A percentile compares a stretch with the other conserved stretches of the same genome.
Evolutionary conservation across 2,329 filamentous ascomycete species (phyloP).

Genomic region (Colletotrichum tropicicola): DNA sequence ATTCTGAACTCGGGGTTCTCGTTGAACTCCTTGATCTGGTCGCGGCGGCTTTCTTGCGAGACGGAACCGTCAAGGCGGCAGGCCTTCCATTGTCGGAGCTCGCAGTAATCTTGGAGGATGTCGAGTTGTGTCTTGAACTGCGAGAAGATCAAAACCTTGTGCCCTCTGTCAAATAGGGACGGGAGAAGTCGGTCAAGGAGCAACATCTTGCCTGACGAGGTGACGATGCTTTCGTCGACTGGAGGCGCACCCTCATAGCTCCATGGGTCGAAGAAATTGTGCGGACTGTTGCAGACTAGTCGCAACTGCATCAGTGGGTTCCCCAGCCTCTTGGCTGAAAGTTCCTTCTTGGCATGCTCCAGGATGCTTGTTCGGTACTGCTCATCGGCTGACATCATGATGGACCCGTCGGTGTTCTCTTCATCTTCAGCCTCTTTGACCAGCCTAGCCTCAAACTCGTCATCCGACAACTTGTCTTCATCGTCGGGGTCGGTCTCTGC

Average conservation of each 20-base stretch:
- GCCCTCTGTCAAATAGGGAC: constrained; percentile 74
- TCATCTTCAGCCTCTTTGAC: constrained; percentile 66
- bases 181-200: constrained; percentile 88
- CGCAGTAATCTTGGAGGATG: constrained; percentile 87
- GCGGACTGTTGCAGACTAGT: constrained; percentile 90
- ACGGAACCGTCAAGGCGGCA: constrained; percentile 94
- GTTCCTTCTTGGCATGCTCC: constrained; percentile 85
- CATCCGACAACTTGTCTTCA: constrained; percentile 73
- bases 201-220: constrained; percentile 93
- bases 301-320: constrained; percentile 94
- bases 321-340: constrained; percentile 89
- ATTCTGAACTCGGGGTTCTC: constrained; percentile 71
- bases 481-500: constrained; percentile 67
- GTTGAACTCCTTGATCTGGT: constrained; percentile 80
- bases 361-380: constrained; percentile 72
- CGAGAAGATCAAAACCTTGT: constrained; percentile 95
- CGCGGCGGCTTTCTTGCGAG: constrained; percentile 74
- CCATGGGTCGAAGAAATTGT: constrained; percentile 98
- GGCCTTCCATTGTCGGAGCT: constrained; percentile 80
- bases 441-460: constrained; percentile 83
- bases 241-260: constrained; percentile 63
- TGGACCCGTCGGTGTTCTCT: constrained; percentile 45
- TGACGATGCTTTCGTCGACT: constrained; percentile 84
- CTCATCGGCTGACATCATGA: constrained; percentile 63
- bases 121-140: constrained; percentile 97